phyloP scores from a whole-genome alignment of 257 asterid genomes.

The Gentiana straminea region DNA sequence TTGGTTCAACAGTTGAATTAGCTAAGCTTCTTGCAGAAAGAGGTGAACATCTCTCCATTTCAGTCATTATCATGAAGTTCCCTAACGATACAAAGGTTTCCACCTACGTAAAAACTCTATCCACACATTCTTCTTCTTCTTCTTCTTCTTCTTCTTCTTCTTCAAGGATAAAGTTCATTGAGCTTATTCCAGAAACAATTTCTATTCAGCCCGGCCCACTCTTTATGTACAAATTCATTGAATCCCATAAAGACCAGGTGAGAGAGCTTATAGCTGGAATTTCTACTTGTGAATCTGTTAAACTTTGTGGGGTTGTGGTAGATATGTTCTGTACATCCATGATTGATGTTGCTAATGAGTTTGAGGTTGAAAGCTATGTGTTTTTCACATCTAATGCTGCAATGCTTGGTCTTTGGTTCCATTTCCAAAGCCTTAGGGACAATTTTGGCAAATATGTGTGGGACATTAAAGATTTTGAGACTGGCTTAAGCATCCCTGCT shows the following conservation, averaged over 20 bases:
- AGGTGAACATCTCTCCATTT: slow-evolving; percentile 3
- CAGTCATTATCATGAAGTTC: slow-evolving; percentile 6
- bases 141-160: background rate
- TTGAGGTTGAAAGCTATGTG: slow-evolving; percentile 5
- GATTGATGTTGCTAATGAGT: slow-evolving; percentile 15
- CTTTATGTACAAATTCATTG: background rate
- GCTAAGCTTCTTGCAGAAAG: background rate
- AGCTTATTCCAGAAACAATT: background rate
- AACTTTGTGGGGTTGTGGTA: slow-evolving; percentile 10
- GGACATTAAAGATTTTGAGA: background rate
- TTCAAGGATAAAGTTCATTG: background rate
- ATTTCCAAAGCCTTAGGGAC: slow-evolving; percentile 8
- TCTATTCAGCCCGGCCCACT: no score
- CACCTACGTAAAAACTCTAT: slow-evolving; percentile 6
- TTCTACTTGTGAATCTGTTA: background rate
- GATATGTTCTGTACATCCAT: slow-evolving; percentile 14
- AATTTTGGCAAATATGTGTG: background rate
- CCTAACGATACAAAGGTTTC: slow-evolving; percentile 10
- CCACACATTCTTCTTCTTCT: background rate
- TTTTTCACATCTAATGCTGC: slow-evolving; percentile 9
- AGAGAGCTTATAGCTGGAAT: slow-evolving; percentile 1
- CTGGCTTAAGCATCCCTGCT: background rate
- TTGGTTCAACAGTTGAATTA: background rate
- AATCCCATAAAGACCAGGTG: slow-evolving; percentile 1
- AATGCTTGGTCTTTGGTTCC: slow-evolving; percentile 5